Base-by-base conservation (phyloP, 768 basidiomycete species). In the Phanerochaete carnosa region DNA sequence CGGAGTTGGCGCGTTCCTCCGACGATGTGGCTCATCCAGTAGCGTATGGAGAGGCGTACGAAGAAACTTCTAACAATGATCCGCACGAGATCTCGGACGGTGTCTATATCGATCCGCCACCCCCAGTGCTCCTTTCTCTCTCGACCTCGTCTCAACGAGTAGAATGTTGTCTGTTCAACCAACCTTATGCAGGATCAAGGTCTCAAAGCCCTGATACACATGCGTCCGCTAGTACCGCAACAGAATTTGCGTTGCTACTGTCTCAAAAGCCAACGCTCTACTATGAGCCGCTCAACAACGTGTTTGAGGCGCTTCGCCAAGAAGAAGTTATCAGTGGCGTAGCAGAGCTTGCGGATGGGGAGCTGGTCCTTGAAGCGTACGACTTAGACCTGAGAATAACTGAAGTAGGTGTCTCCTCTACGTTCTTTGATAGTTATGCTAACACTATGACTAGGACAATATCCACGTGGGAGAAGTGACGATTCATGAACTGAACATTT, bases 281-380 rank as follows among this genome's bases (percentile, higher is more conserved):
- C 71, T 92, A 92, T 65, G 90, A 92, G 69, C 85, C 90, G 29
- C 69, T 93, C 49, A 82, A 80, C 45, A 77, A 73, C 59, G 82
- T 92, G 22, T 92, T 92, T 66, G 87, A 87, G 58, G 87, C 86
- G 58, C 74, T 93, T 45, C 87, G 89, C 30, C 79, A 82, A 66
- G 88, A 91, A 58, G 80, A 83, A 51, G 69, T 75, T 57, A 68
- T 90, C 30, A 73, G 76, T 50, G 71, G 74, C 16, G 64, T 84
- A 7, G 74, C 79, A 30, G 78, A 82, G 32, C 70, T 84, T 49
- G 67, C 75, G 23, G 82, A 86, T 47, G 83, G 80, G 56, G 90
- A 92, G 72, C 75, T 93, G 26, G 73, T 85, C 35, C 69, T 93
- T 1, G 85, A 90, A 55, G 88, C 88, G n/a, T 83, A 83, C 64